Base-by-base conservation (phyloP, 495 filamentous ascomycete genomes). In the Ascobolus immersus region DNA sequence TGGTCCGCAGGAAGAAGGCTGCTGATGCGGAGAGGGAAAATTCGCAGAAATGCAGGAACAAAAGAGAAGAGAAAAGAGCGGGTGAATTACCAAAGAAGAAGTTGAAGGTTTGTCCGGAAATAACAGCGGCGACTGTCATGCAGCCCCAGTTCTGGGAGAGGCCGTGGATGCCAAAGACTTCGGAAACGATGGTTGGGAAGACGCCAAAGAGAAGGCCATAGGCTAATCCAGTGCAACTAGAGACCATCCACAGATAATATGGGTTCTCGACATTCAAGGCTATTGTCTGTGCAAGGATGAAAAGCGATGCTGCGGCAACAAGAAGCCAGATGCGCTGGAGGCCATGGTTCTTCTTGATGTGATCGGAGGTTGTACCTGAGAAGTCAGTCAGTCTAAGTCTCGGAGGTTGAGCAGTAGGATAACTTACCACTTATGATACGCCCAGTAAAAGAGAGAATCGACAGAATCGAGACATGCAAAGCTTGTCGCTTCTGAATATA, bases 121-220 rank as follows among this genome's bases (percentile, higher is more conserved):
- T 55, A 4, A 90, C 73, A 0, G 82, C 80, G 9, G 73, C 67
- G 12, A 94, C 55, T 0, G 76, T 93, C 75, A 96, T 91, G 42
- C 69, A 72, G 21, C 86, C 86, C 79, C 84, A 96, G 52, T 90
- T 90, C 51, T 77, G 73, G 42, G 65, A 73, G 13, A 96, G 59
- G n/a, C 86, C 82, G 38, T 67, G 59, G 23, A 92, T 69, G 18
- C 89, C 86, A 50, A 96, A 96, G 2, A 74, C 70, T 46, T 94
- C 82, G 9, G 82, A 46, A 32, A 37, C 73, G 31, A 96, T 67
- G 1, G 89, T 77, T 6, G 86, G 89, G 55, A 76, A 92, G 34
- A 90, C 80, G 43, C 89, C 86, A 47, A 93, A 94, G 2, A 94
- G 61, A 44, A 91, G 78, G 1, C 86, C 86, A 55, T 96, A 96